A percentile compares a stretch with the other conserved stretches of the same genome.
Evolutionary conservation across 495 filamentous ascomycete species (phyloP).

Genomic region (Hypoxylon intermedium): DNA sequence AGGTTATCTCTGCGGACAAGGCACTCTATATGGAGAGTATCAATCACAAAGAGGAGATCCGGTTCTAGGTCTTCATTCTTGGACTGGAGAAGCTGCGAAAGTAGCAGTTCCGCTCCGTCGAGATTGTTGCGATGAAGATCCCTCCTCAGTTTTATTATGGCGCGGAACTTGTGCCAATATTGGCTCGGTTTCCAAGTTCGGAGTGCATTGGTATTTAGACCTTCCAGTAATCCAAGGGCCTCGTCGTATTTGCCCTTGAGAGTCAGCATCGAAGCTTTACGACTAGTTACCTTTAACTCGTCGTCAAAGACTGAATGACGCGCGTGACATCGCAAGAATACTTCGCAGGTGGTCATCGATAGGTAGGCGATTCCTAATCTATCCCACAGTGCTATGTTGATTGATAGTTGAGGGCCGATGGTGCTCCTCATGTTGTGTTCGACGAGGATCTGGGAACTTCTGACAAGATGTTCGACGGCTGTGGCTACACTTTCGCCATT

Average conservation of each 20-base stretch:
- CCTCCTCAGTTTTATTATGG: constrained; percentile 72
- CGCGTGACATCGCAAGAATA: constrained; percentile 78
- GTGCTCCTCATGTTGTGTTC: constrained; percentile 75
- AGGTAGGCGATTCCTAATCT: constrained; percentile 75
- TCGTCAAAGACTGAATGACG: constrained; percentile 75
- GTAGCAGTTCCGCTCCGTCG: constrained; percentile 69
- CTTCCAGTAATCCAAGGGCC: constrained; percentile 69
- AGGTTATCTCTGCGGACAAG: constrained; percentile 69
- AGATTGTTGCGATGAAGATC: constrained; percentile 76
- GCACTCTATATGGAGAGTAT: constrained; percentile 74
- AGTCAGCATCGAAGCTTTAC: constrained; percentile 54
- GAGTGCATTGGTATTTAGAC: constrained; percentile 67
- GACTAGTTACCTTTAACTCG: constrained; percentile 65
- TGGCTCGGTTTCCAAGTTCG: constrained; percentile 80
- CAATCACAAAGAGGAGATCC: constrained; percentile 74
- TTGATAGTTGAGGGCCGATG: constrained; percentile 73
- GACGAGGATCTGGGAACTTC: constrained; percentile 82
- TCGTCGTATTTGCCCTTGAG: constrained; percentile 73
- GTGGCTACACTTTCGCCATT: constrained; percentile 81
- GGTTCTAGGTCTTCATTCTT: constrained; percentile 61
- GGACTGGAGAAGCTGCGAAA: constrained; percentile 64
- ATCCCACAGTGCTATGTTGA: constrained; percentile 75
- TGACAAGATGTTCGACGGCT: constrained; percentile 78
- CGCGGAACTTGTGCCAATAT: constrained; percentile 77
- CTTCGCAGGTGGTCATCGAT: constrained; percentile 71